Percentiles rank a stretch among this genome's conserved stretches.
These are phyloP conservation scores for Irpex lacteus DNA, from an alignment of 1,284 basidiomycete genomes.

Conservation along the genomic window DNA sequence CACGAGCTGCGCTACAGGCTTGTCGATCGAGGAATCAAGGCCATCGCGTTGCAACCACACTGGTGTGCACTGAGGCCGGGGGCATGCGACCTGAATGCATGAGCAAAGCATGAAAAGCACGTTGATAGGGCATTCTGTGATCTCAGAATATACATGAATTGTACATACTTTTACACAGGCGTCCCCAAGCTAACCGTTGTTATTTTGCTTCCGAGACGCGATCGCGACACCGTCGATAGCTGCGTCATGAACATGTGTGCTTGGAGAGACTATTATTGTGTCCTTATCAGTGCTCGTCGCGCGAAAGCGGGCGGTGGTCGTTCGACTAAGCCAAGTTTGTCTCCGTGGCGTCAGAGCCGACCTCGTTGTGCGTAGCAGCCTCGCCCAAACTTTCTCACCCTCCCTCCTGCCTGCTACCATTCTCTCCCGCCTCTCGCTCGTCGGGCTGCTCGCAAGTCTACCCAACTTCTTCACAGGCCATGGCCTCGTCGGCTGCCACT, in stretches of 20 bases:
- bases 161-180: background rate
- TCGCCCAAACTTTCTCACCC: slow-evolving; percentile 6
- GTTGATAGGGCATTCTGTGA: background rate
- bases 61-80: slow-evolving; percentile 77
- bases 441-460: slow-evolving; percentile 1
- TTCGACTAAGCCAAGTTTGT: slow-evolving; percentile 10
- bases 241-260: background rate
- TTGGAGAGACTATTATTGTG: background rate
- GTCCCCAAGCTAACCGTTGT: background rate
- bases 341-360: slow-evolving; percentile 7
- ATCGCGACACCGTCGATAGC: background rate
- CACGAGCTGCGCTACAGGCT: slow-evolving; percentile 73
- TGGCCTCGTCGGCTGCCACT: slow-evolving; percentile 21
- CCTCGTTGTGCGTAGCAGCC: slow-evolving; percentile 12
- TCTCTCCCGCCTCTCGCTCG: slow-evolving; percentile 11
- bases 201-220: background rate
- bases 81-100: slow-evolving; percentile 42
- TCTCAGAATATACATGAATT: background rate
- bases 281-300: background rate
- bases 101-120: slow-evolving; percentile 4
- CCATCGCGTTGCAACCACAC: slow-evolving; percentile 72
- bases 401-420: slow-evolving; percentile 5
- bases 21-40: slow-evolving; percentile 61
- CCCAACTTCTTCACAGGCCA: slow-evolving; percentile 1
- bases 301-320: background rate